Evolutionary conservation across 352 stramenopile genomes (phyloP).

Genomic region (Phytophthora quininea): DNA sequence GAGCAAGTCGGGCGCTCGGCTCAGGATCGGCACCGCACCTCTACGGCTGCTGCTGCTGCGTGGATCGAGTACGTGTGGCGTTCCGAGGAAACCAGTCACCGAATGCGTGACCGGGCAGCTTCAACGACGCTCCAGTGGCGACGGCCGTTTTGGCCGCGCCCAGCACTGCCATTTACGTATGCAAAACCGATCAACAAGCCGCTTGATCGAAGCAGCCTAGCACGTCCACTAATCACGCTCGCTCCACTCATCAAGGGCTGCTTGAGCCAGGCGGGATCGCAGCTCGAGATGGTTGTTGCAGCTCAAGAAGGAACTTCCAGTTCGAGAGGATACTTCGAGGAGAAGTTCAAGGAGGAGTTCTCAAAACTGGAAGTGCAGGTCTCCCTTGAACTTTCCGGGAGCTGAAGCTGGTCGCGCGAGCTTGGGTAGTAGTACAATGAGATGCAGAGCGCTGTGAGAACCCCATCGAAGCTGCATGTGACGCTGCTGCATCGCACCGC

Average conservation of each 20-base stretch:
- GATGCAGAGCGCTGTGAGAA: no score
- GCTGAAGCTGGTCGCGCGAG: no score
- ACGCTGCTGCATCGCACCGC: no score
- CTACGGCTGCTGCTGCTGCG: background rate
- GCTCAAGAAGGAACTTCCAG: slow-evolving; percentile 1
- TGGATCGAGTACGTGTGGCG: background rate
- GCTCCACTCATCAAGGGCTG: background rate
- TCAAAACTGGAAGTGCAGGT: background rate
- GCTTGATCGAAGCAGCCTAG: no score
- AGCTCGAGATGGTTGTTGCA: background rate
- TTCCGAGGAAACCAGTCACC: background rate
- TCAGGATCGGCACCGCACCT: background rate
- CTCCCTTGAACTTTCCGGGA: background rate
- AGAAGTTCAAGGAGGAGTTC: background rate
- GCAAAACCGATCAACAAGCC: no score
- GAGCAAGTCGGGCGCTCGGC: background rate
- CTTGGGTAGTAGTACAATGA: no score
- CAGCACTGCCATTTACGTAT: no score
- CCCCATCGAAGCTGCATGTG: no score
- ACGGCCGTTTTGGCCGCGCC: no score
- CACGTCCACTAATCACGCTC: no score
- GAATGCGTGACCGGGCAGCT: background rate
- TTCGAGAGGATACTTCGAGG: background rate
- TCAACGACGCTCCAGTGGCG: background rate
- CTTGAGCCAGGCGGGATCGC: background rate